Evolutionary conservation across 768 basidiomycete genomes (phyloP), one percentile per base, ranked within the genome.

Genomic region (Serendipita sp.): DNA sequence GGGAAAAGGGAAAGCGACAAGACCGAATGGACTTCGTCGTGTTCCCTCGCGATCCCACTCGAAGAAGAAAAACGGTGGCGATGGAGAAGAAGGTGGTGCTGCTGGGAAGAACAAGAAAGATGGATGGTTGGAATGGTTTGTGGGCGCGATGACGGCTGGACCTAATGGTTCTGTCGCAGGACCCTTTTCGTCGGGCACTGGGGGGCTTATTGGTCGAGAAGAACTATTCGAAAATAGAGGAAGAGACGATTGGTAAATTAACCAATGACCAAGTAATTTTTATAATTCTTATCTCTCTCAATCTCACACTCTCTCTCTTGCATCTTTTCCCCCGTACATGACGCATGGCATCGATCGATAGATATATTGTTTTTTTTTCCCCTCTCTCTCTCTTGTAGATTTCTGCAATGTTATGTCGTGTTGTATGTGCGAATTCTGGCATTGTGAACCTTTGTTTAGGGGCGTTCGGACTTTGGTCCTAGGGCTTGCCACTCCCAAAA

Each of bases 71-170:
- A n/a, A 8, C 3, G 35, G 32, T 41, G 38, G 38, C 4, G 38
- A 16, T 18, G 48, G 8, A 3, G 48, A 16, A 51, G 35, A 32
- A 30, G 35, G 35, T n/a, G n/a, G n/a, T n/a, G n/a, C n/a, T n/a
- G n/a, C n/a, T n/a, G n/a, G n/a, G n/a, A n/a, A n/a, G 56, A 35
- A 60, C 5, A 60, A 60, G 56, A 60, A 60, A n/a, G 56, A 35
- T 3, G 56, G 56, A 3, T 60, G 56, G 56, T n/a, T 60, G 28
- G 56, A 60, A 5, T 60, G 56, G 56, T 60, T 60, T 36, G 4
- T 60, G 23, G 35, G 23, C 34, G 56, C 56, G 18, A 35, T 35
- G n/a, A 35, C 56, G 18, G 56, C 28, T 16, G 18, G 23, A 8
- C 16, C 28, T 7, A 30, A 18, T n/a, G 56, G 56, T 32, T 3